Evolutionary conservation across 73 alveolate genomes (phyloP), one percentile per base, ranked within the genome.

Genomic region (Paramecium caudatum): DNA sequence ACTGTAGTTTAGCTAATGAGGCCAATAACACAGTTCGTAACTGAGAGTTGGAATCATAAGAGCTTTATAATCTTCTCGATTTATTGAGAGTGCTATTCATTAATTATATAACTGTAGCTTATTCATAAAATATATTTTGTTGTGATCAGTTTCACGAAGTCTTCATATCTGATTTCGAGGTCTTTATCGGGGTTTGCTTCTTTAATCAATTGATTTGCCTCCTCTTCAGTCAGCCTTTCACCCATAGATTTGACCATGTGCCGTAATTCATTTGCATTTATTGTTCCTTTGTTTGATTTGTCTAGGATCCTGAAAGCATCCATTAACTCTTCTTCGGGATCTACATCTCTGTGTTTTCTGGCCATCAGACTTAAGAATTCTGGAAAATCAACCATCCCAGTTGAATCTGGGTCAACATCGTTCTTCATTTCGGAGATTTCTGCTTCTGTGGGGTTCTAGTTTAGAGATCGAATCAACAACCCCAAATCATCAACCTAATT

Each of bases 391-490:
- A 97, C 94, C 86, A 94, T 90, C 13, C 98, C 98, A 32, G 96
- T 96, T 25, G 94, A 94, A 82, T 95, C 95, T 45, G 98, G 98
- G 78, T 97, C 99, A 10, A 97, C 96, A 68, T 95, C 98, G 45
- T 92, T 90, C 86, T 91, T 90, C 96, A 97, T 93, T 61, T 96
- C 99, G 41, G 91, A 91, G 41, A 97, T 94, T 90, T 97, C 99
- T 19, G 94, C 93, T 68, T 96, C 97, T 45, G 98, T 92, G 19
- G 94, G 94, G 34, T 70, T 90, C 47, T 90, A 37, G 47, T 80
- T 50, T 27, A 93, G 90, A 5, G 96, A 82, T 69, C 98, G 82
- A 95, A 97, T 95, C 12, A 97, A 94, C 39, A 94, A 91, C 34
- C 95, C 94, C 78, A 97, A 37, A 23, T 85, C 92, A 62, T 47